Percentiles rank a stretch among this genome's conserved stretches.
phyloP scores from a whole-genome alignment of 1,284 basidiomycete species.

The Anthracocystis panici-leucophaei region DNA sequence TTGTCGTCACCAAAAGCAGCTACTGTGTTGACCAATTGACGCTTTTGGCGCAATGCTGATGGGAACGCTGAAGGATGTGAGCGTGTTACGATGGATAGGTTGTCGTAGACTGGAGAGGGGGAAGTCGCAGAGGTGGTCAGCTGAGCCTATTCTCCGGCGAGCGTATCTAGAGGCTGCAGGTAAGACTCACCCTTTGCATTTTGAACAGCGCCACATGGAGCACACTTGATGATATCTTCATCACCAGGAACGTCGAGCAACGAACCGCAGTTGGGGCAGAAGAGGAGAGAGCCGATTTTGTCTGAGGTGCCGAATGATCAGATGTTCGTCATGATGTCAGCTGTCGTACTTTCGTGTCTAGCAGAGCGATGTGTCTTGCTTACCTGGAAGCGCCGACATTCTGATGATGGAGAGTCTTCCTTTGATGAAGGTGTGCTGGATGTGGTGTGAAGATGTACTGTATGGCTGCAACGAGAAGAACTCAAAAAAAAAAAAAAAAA shows the following conservation, averaged over 20 bases:
- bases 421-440: neutral
- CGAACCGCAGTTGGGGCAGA: conserved; percentile 92
- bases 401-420: neutral
- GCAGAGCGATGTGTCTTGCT: neutral
- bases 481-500: conserved; percentile 21
- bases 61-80: conserved; percentile 96
- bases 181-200: conserved; percentile 71
- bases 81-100: conserved; percentile 87
- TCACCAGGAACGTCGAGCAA: conserved; percentile 86
- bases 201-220: conserved; percentile 87
- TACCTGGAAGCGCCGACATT: conserved; percentile 41
- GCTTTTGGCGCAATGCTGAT: conserved; percentile 84
- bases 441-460: neutral
- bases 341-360: neutral
- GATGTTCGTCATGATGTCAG: neutral
- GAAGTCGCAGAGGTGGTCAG: neutral
- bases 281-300: conserved; percentile 83
- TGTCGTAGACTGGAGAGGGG: conserved; percentile 82
- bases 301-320: conserved; percentile 30
- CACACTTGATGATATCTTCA: conserved; percentile 82
- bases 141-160: neutral
- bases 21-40: conserved; percentile 80
- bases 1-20: conserved; percentile 34
- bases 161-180: neutral
- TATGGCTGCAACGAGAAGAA: conserved; percentile 8